Evolutionary conservation across 2,329 filamentous ascomycete species (phyloP).

Genomic region (Laburnicola sp.): DNA sequence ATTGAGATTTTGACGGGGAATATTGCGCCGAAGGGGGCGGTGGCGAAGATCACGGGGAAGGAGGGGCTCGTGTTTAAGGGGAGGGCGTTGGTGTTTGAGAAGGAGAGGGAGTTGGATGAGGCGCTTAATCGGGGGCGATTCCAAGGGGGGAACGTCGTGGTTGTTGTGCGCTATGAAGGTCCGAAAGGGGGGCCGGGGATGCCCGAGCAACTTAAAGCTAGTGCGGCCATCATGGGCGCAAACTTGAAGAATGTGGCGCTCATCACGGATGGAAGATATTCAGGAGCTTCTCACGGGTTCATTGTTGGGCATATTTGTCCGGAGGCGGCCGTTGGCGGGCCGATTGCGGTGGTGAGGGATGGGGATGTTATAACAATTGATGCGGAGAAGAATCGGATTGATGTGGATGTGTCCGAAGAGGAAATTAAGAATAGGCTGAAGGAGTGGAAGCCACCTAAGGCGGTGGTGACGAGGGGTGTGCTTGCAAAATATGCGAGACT

Average conservation of each 20-base stretch:
- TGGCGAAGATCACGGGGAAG: constrained; percentile 96
- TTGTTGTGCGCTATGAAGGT: constrained; percentile 91
- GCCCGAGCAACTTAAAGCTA: constrained; percentile 90
- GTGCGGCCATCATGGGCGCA: constrained; percentile 89
- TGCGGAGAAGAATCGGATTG: constrained; percentile 71
- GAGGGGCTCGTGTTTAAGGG: constrained; percentile 84
- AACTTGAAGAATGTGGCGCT: constrained; percentile 84
- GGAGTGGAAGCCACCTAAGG: constrained; percentile 71
- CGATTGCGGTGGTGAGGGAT: constrained; percentile 78
- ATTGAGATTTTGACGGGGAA: constrained; percentile 87
- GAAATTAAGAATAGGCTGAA: constrained; percentile 68
- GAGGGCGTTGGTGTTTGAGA: constrained; percentile 80
- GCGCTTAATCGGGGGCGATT: constrained; percentile 71
- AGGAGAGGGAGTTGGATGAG: constrained; percentile 75
- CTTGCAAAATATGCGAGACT: constrained; percentile 87
- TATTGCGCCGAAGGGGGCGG: constrained; percentile 82
- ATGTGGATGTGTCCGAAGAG: constrained; percentile 71
- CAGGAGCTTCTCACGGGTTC: constrained; percentile 85
- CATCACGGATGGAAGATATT: constrained; percentile 90
- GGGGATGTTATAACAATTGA: constrained; percentile 87
- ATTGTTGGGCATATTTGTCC: constrained; percentile 93
- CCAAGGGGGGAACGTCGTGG: constrained; percentile 77
- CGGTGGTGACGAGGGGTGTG: constrained; percentile 76
- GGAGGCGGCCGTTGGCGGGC: constrained; percentile 85
- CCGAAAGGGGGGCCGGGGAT: constrained; percentile 93